Evolutionary conservation across 495 filamentous ascomycete species (phyloP).

Genomic region (Cryomyces minteri): DNA sequence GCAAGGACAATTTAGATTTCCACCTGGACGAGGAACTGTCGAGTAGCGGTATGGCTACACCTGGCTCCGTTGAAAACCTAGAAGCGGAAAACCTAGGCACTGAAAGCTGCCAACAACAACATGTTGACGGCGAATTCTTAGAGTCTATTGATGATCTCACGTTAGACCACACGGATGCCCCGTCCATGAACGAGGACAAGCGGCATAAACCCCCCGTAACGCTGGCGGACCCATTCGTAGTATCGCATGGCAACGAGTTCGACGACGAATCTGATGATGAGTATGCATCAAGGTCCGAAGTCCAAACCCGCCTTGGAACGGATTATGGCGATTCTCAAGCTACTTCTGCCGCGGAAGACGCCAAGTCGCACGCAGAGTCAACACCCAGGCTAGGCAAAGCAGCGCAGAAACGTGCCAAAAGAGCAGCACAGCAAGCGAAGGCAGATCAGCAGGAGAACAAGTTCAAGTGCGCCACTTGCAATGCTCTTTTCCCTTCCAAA

Average conservation of each 20-base stretch:
- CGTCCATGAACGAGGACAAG: slow-evolving; percentile 2
- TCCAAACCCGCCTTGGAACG: slow-evolving; percentile 12
- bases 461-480: slow-evolving; percentile 42
- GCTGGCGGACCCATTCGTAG: not conserved
- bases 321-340: not conserved
- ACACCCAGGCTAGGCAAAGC: slow-evolving; percentile 59
- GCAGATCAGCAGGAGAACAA: slow-evolving; percentile 18
- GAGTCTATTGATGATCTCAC: not conserved
- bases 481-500: slow-evolving; percentile 41
- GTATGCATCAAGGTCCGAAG: slow-evolving; percentile 15
- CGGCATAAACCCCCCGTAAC: not conserved
- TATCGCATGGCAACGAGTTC: not conserved
- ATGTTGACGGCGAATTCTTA: slow-evolving; percentile 5
- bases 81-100: slow-evolving; percentile 14
- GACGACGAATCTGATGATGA: slow-evolving; percentile 10
- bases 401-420: slow-evolving; percentile 72
- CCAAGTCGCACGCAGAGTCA: not conserved
- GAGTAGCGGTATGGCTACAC: slow-evolving; percentile 14
- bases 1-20: slow-evolving; percentile 45
- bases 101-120: not conserved
- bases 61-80: slow-evolving; percentile 24
- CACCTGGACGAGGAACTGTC: slow-evolving; percentile 27
- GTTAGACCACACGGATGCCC: slow-evolving; percentile 1
- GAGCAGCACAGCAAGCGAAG: slow-evolving; percentile 40
- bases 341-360: not conserved